Base-by-base conservation (phyloP, 2,329 filamentous ascomycete species). In the Monosporascus sp. region DNA sequence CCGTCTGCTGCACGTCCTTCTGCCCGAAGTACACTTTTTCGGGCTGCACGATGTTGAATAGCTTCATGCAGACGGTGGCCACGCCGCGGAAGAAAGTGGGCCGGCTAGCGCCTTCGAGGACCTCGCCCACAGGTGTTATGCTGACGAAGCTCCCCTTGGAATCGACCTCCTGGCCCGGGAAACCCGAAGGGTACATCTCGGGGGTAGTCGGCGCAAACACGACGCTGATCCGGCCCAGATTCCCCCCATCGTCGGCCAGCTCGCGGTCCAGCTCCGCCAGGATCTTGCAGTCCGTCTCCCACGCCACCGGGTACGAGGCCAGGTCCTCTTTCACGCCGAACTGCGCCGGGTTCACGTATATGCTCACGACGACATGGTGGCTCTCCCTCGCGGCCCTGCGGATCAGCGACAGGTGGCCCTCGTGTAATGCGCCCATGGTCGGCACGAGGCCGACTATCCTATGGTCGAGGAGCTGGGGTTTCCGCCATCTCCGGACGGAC, bases 71-170 rank as follows among this genome's bases (percentile, higher is more conserved):
- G 2, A 99, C 88, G 1, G 94, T 99, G 20, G 94, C 92, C 36
- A 99, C 94, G 39, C 94, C 94, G 48, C 94, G 82, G 73, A 99
- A 99, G 72, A 99, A 99, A 44, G 95, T 95, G 2, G 94, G 94
- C 17, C 94, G 79, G 46, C 86, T 90, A 5, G 82, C 81, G 17
- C 94, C 94, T 73, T 99, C 94, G 4, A 97, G 79, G 25, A 92
- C 78, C 60, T 84, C 84, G 6, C 85, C 85, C 1, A 97, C 77
- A 1, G 94, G 94, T 0, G 90, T 96, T 61, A 99, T 89, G 20
- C 85, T 93, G 31, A 99, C 88, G 65, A 97, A 99, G 53, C 87
- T 93, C 15, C 94, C 94, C 53, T 87, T 81, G 34, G 88, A 91
- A 54, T 86, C 79, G 8, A 90, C 72, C 49, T 88, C 83, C 80